Conservation (phyloP, 805 yeast species). For the Sugiyamaella valdiviana region DNA sequence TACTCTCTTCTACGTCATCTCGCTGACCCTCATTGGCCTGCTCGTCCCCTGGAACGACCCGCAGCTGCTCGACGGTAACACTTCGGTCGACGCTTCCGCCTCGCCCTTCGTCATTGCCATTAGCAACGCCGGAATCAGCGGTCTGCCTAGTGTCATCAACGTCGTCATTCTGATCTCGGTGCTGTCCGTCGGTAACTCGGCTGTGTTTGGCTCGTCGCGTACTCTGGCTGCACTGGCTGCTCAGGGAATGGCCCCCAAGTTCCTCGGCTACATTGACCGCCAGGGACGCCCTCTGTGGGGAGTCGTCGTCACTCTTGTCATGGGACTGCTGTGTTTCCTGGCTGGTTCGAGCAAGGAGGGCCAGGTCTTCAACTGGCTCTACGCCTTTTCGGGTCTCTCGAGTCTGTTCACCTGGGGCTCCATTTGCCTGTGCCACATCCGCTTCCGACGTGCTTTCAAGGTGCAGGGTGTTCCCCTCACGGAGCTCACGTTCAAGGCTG, state of each 20-base stretch:
- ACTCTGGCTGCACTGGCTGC: constrained; percentile 57
- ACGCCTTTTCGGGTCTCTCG: constrained; percentile 58
- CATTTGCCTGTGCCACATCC: constrained; percentile 52
- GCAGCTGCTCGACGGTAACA: constrained; percentile 40
- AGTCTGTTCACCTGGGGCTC: constrained; percentile 59
- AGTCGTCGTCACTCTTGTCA: constrained; percentile 41
- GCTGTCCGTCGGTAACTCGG: constrained; percentile 64
- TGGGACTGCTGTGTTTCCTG: constrained; percentile 56
- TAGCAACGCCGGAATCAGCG: constrained; percentile 54
- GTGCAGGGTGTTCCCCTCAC: constrained; percentile 55
- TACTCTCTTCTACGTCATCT: constrained; percentile 52
- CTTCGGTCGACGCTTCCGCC: constrained; percentile 55
- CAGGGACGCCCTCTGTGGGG: constrained; percentile 63
- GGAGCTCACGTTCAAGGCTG: constrained; percentile 58
- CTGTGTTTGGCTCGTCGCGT: constrained; percentile 67
- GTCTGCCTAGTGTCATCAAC: constrained; percentile 59
- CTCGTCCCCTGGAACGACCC: constrained; percentile 54
- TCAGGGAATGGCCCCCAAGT: constrained; percentile 55
- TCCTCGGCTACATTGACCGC: constrained; percentile 56
- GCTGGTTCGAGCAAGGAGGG: constrained; percentile 47
- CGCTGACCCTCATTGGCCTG: constrained; percentile 49
- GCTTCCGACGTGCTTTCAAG: constrained; percentile 57
- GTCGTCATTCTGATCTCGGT: constrained; percentile 63
- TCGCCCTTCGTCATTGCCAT: constrained; percentile 78
- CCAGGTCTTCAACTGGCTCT: constrained; percentile 57